Conservation (phyloP, 2,329 filamentous ascomycete genomes). For the Aspergillus sp. region DNA sequence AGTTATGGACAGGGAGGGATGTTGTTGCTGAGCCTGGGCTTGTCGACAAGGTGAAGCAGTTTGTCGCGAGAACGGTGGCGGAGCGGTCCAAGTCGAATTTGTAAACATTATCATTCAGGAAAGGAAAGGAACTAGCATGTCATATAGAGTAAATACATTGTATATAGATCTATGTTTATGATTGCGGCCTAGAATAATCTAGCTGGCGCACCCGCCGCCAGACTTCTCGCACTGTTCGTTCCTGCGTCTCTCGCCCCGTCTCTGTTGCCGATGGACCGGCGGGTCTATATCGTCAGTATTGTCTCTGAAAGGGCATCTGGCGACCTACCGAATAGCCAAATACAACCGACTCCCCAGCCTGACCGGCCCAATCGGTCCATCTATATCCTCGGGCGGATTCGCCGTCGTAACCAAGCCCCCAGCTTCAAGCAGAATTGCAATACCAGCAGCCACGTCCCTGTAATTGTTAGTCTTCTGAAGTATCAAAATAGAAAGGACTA, state of each 20-base stretch:
- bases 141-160: slow-evolving; percentile 10
- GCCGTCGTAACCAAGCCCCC: slow-evolving; percentile 73
- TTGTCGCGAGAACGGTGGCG: slow-evolving; percentile 50
- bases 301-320: neutral
- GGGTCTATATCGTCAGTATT: slow-evolving; percentile 47
- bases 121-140: neutral
- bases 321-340: slow-evolving; percentile 63
- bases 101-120: slow-evolving; percentile 7
- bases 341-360: slow-evolving; percentile 68
- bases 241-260: slow-evolving; percentile 65
- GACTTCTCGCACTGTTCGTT: slow-evolving; percentile 68
- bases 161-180: slow-evolving; percentile 3
- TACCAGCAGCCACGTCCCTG: slow-evolving; percentile 71
- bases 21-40: slow-evolving; percentile 56
- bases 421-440: slow-evolving; percentile 71
- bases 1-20: slow-evolving; percentile 63
- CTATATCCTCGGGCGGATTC: slow-evolving; percentile 63
- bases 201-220: slow-evolving; percentile 68
- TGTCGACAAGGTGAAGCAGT: slow-evolving; percentile 58
- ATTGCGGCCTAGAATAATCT: slow-evolving; percentile 60
- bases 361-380: slow-evolving; percentile 58
- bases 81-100: slow-evolving; percentile 34
- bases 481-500: slow-evolving; percentile 21
- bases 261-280: slow-evolving; percentile 63
- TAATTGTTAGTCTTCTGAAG: neutral